A percentile compares a stretch with the other conserved stretches of the same genome.
phyloP scores from a whole-genome alignment of 768 basidiomycete species.

The Boletus eberwhitei region DNA sequence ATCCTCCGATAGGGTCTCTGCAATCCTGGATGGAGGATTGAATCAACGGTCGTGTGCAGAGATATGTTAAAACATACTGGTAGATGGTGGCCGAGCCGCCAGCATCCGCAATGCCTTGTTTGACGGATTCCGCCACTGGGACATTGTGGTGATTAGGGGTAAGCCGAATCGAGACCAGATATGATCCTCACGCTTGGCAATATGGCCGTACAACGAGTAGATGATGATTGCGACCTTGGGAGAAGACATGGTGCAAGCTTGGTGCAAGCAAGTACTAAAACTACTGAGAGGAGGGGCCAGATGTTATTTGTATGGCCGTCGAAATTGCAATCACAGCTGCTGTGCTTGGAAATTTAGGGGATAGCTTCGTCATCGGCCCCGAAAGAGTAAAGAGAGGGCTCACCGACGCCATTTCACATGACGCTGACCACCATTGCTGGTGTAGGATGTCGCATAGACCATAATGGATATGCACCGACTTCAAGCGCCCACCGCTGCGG shows the following conservation, averaged over 20 bases:
- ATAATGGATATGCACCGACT: not conserved
- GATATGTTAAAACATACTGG: conserved; percentile 40
- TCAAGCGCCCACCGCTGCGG: not conserved
- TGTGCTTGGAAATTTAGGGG: conserved; percentile 11
- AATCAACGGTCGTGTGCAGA: not conserved
- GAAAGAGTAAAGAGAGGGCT: conserved; percentile 1
- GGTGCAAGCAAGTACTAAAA: conserved; percentile 1
- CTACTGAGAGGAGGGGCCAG: not conserved
- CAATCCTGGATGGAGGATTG: conserved; percentile 44
- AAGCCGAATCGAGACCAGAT: not conserved
- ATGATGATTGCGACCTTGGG: conserved; percentile 69
- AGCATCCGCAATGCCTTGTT: conserved; percentile 42
- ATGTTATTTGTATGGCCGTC: conserved; percentile 12
- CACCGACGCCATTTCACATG: not conserved
- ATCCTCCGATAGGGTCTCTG: conserved; percentile 74
- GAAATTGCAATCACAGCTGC: not conserved
- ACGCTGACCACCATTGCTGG: not conserved
- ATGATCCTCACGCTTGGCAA: conserved; percentile 52
- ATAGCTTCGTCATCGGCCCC: not conserved
- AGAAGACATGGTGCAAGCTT: conserved; percentile 42
- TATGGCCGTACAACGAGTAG: conserved; percentile 74
- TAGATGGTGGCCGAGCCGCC: conserved; percentile 52
- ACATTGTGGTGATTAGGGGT: conserved; percentile 7
- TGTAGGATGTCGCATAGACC: not conserved
- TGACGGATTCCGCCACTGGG: conserved; percentile 57